Conservation (phyloP, 2,329 filamentous ascomycete species). For the Arthrinium phaeospermum region DNA sequence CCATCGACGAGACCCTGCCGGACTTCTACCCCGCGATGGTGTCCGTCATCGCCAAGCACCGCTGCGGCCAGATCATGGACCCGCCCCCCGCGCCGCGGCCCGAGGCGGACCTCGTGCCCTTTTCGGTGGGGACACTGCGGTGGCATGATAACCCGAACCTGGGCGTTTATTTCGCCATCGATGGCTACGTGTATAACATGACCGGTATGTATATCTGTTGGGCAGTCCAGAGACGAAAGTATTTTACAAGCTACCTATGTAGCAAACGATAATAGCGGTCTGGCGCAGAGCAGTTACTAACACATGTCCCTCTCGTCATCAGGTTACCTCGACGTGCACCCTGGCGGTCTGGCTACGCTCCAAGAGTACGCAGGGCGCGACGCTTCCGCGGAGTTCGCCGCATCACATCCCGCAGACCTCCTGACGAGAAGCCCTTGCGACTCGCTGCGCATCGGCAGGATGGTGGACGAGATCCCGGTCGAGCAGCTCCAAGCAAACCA, state of each 20-base stretch:
- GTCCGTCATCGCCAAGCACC: neutral
- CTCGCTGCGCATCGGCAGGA: neutral
- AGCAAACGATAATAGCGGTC: too few relatives aligned
- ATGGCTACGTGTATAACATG: neutral
- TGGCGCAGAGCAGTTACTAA: too few relatives aligned
- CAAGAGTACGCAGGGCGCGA: neutral
- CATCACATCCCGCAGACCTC: neutral
- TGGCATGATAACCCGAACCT: neutral
- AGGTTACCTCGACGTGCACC: neutral
- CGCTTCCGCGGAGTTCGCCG: neutral
- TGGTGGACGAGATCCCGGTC: neutral
- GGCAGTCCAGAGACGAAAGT: neutral
- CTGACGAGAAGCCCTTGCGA: neutral
- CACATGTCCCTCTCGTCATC: too few relatives aligned
- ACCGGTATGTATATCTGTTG: neutral
- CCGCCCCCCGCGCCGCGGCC: neutral
- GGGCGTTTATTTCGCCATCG: neutral
- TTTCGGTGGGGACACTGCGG: neutral
- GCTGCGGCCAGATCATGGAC: neutral
- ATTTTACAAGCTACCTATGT: too few relatives aligned
- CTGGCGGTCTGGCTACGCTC: neutral
- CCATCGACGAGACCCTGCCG: neutral
- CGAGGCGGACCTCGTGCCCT: neutral
- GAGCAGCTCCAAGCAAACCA: neutral
- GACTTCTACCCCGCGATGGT: neutral